Base-by-base conservation (phyloP, 2,329 filamentous ascomycete species). In the Aspergillus tubingensis region DNA sequence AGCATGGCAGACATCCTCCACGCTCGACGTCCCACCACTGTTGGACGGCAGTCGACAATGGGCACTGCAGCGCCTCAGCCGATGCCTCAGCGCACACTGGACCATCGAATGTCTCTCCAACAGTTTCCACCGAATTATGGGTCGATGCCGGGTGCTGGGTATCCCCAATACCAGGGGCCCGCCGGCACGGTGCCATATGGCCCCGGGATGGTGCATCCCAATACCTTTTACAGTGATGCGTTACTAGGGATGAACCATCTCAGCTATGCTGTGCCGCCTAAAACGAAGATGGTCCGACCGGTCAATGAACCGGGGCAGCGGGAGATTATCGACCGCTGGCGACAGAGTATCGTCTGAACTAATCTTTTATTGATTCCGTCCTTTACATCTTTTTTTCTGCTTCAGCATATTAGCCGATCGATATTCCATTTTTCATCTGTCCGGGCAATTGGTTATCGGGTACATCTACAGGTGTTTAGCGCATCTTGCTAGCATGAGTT, bases 321-420 rank as follows among this genome's bases (percentile, higher is more conserved):
- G 57, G 84, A 82, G 60, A 76, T 83, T 60, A 86, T 88, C 73
- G 84, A 87, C 75, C 82, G 80, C 36, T 88, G 85, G 85, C 80
- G 85, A 68, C 78, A 83, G 64, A 77, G 77, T 58, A 72, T 79
- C 57, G 67, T 66, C 36, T 74, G 67, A 56, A 1, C 11, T 43
- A n/a, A 15, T 8, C 41, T 2, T 10, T 43, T 21, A 8, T 44
- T 21, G 10, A 19, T 19, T 44, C 19, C 19, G 5, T 44, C 10
- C 5, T 23, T 7, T 13, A 36, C 19, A 21, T 2, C 23, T 23
- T 10, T 15, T 11, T 23, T 23, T 11, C 10, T 7, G 41, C 41
- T 44, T 44, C 11, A 21, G 41, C 19, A 11, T 19, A 21, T 44
- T 23, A 23, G 19, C 5, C 17, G 41, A 44, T 21, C 10, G 41